These are phyloP conservation scores for Suillus sp. DNA, from an alignment of 768 basidiomycete species.

Conservation along the genomic window DNA sequence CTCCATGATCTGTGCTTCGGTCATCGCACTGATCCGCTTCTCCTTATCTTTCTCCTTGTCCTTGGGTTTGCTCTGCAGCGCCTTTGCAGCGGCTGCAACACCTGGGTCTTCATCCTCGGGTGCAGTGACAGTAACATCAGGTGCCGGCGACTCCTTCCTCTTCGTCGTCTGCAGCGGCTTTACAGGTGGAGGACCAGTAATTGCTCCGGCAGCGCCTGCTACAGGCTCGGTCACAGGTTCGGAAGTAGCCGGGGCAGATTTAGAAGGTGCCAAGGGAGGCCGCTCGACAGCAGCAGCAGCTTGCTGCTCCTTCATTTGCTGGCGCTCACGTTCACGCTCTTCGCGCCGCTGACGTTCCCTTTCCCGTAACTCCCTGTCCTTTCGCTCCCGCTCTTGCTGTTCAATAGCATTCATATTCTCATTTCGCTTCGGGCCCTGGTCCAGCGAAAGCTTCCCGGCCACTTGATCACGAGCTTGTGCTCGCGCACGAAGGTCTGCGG, in stretches of 20 bases:
- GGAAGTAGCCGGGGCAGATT: slow-evolving; percentile 44
- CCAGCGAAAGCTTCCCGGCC: slow-evolving; percentile 33
- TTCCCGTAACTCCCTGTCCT: slow-evolving; percentile 39
- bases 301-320: slow-evolving; percentile 22
- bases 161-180: slow-evolving; percentile 77
- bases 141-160: slow-evolving; percentile 46
- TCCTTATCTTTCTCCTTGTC: slow-evolving; percentile 57
- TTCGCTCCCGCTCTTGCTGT: slow-evolving; percentile 40
- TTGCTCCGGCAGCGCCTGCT: slow-evolving; percentile 49
- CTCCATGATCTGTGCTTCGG: slow-evolving; percentile 98
- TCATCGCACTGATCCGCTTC: slow-evolving; percentile 94
- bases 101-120: slow-evolving; percentile 45
- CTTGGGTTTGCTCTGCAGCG: slow-evolving; percentile 56
- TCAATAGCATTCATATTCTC: slow-evolving; percentile 45
- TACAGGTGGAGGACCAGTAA: slow-evolving; percentile 59
- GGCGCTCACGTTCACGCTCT: slow-evolving; percentile 36
- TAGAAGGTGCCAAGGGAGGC: slow-evolving; percentile 47
- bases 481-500: slow-evolving; percentile 67
- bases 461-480: slow-evolving; percentile 51
- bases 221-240: slow-evolving; percentile 48
- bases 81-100: slow-evolving; percentile 70
- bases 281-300: slow-evolving; percentile 38
- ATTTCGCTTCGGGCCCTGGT: slow-evolving; percentile 45
- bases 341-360: slow-evolving; percentile 37
- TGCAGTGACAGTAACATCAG: slow-evolving; percentile 54